Conservation (phyloP, 2,329 filamentous ascomycete species). For the Aspergillus terreus region DNA sequence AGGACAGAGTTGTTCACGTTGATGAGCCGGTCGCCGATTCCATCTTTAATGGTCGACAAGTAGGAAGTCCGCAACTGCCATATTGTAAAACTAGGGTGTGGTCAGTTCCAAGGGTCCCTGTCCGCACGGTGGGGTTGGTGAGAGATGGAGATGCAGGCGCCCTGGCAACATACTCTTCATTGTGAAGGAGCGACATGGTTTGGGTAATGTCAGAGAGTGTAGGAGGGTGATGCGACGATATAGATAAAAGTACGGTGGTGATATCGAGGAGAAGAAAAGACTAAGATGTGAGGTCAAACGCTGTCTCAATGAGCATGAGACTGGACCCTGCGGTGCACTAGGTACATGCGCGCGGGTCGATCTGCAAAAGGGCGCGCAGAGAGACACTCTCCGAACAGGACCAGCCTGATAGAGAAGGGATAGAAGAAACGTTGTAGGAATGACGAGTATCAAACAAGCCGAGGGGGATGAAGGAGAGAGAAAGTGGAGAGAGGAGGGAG, state of each 20-base stretch:
- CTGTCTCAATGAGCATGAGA: constrained; percentile 9
- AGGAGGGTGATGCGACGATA: neutral
- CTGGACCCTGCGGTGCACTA: constrained; percentile 8
- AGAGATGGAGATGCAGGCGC: neutral
- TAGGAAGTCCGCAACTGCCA: constrained; percentile 65
- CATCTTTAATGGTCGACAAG: constrained; percentile 61
- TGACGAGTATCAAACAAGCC: neutral
- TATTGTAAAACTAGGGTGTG: constrained; percentile 54
- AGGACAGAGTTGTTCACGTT: constrained; percentile 60
- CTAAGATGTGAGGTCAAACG: constrained; percentile 3
- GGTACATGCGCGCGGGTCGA: constrained; percentile 6
- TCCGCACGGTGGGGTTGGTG: neutral
- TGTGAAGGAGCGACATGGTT: constrained; percentile 49
- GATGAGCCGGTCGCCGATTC: constrained; percentile 63
- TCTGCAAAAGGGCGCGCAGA: constrained; percentile 7
- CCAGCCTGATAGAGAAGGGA: constrained; percentile 27
- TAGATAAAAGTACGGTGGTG: neutral
- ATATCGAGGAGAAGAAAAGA: neutral
- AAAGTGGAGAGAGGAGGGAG: constrained; percentile 4
- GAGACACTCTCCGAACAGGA: constrained; percentile 22
- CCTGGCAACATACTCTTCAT: constrained; percentile 45
- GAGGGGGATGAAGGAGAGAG: constrained; percentile 2
- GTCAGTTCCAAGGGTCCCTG: constrained; percentile 11
- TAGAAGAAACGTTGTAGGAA: constrained; percentile 1
- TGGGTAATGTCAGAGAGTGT: neutral